These are phyloP conservation scores for Skeletonema grethae DNA, from an alignment of 108 stramenopile genomes.

Conservation along the genomic window DNA sequence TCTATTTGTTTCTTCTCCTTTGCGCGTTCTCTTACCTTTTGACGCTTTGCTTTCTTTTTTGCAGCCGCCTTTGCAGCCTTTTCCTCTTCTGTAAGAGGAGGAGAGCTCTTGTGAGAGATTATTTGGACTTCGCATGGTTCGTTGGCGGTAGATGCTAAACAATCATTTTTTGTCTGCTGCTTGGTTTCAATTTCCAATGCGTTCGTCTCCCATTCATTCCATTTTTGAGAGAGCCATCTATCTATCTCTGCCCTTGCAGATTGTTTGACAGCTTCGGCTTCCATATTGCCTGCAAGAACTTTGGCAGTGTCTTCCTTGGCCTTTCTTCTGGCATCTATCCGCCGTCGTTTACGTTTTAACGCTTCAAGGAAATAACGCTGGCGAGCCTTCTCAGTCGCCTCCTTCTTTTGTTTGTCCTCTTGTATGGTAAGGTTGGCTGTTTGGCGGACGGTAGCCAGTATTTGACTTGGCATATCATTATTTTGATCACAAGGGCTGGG, in stretches of 20 bases:
- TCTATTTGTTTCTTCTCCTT: slow-evolving; percentile 48
- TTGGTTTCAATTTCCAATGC: neutral
- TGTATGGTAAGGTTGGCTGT: slow-evolving; percentile 17
- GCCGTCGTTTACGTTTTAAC: slow-evolving; percentile 26
- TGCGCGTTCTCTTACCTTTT: slow-evolving; percentile 56
- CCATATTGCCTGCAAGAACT: slow-evolving; percentile 4
- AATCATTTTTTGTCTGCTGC: neutral
- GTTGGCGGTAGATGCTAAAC: neutral
- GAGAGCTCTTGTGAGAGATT: neutral
- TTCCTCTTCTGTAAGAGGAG: neutral
- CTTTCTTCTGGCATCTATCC: slow-evolving; percentile 18
- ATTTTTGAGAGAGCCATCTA: slow-evolving; percentile 21
- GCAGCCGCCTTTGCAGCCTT: slow-evolving; percentile 29
- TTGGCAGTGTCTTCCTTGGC: slow-evolving; percentile 12
- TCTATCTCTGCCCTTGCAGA: slow-evolving; percentile 34
- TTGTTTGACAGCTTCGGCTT: slow-evolving; percentile 16
- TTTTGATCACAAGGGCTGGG: slow-evolving; percentile 8
- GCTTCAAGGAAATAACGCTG: slow-evolving; percentile 21
- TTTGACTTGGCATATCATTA: slow-evolving; percentile 16
- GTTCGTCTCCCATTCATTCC: neutral
- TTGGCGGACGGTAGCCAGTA: slow-evolving; percentile 23
- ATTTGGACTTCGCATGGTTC: neutral
- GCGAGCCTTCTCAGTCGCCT: slow-evolving; percentile 2
- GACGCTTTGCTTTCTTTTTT: slow-evolving; percentile 52
- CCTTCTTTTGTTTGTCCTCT: slow-evolving; percentile 26